These are phyloP conservation scores for Starmerella floris DNA, from an alignment of 805 yeast genomes.

Conservation along the genomic window DNA sequence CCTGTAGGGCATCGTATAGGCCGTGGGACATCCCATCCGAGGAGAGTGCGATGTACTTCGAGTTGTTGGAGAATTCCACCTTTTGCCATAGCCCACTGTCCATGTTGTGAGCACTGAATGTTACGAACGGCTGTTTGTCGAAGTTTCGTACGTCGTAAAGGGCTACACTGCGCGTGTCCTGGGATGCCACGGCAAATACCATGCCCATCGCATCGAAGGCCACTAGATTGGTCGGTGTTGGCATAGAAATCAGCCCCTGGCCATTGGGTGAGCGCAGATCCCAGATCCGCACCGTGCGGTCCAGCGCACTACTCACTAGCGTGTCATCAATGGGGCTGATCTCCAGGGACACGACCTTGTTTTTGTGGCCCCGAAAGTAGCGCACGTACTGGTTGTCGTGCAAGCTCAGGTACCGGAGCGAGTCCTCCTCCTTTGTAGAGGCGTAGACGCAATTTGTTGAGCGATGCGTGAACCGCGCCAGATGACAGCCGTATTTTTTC, in stretches of 20 bases:
- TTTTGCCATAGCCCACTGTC: constrained; percentile 41
- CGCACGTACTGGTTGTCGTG: constrained; percentile 68
- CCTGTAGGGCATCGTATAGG: constrained; percentile 58
- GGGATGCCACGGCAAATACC: constrained; percentile 57
- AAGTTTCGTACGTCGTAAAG: constrained; percentile 50
- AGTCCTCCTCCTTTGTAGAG: constrained; percentile 55
- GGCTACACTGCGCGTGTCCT: constrained; percentile 34
- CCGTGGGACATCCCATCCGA: constrained; percentile 44
- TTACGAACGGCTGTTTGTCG: constrained; percentile 44
- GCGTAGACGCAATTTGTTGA: constrained; percentile 65
- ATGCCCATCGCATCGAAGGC: constrained; percentile 78
- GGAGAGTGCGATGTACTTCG: constrained; percentile 47
- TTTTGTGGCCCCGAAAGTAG: constrained; percentile 79
- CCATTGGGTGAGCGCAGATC: constrained; percentile 58
- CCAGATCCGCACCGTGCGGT: constrained; percentile 77
- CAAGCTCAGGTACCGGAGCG: constrained; percentile 57
- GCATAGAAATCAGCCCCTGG: constrained; percentile 46
- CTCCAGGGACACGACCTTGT: constrained; percentile 57
- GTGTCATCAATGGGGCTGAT: constrained; percentile 56
- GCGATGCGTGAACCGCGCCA: constrained; percentile 71
- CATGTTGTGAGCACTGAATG: constrained; percentile 30
- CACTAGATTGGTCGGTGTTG: constrained; percentile 38
- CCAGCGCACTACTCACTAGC: constrained; percentile 56
- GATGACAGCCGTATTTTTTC: constrained; percentile 83
- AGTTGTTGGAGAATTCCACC: constrained; percentile 68